These are phyloP conservation scores for Phytophthora ohioensis DNA, from an alignment of 352 stramenopile species.

Conservation along the genomic window DNA sequence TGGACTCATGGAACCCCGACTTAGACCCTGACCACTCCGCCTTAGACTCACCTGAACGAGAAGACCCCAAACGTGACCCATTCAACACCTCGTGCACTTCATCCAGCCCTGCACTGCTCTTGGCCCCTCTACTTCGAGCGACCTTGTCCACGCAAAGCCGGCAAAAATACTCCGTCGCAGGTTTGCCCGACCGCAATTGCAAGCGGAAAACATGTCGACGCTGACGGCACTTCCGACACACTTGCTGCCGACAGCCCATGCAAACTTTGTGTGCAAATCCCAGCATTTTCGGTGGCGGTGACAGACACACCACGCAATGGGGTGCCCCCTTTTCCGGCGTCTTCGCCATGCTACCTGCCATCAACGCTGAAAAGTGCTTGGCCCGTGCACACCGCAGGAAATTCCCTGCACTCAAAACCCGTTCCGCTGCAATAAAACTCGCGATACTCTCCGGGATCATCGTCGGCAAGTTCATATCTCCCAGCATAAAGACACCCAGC, in stretches of 20 bases:
- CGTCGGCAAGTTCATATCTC: conserved; percentile 49
- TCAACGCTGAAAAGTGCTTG: conserved; percentile 60
- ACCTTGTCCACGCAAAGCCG: conserved; percentile 58
- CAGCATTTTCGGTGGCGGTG: conserved; percentile 44
- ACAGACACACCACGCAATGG: conserved; percentile 56
- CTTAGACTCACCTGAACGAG: conserved; percentile 13
- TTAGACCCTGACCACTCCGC: conserved; percentile 21
- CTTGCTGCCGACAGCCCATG: conserved; percentile 53
- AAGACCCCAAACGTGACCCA: conserved; percentile 24
- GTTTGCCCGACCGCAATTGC: conserved; percentile 50
- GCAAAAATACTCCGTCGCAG: conserved; percentile 61
- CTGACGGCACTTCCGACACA: conserved; percentile 58
- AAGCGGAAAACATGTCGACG: conserved; percentile 60
- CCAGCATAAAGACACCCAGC: conserved; percentile 65
- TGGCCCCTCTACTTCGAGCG: conserved; percentile 22
- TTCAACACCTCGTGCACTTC: conserved; percentile 44
- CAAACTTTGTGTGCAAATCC: conserved; percentile 48
- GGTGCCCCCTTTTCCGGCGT: conserved; percentile 30
- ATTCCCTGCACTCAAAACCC: conserved; percentile 57
- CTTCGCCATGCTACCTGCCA: conserved; percentile 32
- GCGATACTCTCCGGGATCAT: conserved; percentile 24
- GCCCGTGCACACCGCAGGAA: conserved; percentile 51
- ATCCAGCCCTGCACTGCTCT: conserved; percentile 30
- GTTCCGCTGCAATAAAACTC: conserved; percentile 50
- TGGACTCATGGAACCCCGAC: conserved; percentile 19